phyloP scores from a whole-genome alignment of 768 basidiomycete species.

The Hortiboletus flavorubellus region DNA sequence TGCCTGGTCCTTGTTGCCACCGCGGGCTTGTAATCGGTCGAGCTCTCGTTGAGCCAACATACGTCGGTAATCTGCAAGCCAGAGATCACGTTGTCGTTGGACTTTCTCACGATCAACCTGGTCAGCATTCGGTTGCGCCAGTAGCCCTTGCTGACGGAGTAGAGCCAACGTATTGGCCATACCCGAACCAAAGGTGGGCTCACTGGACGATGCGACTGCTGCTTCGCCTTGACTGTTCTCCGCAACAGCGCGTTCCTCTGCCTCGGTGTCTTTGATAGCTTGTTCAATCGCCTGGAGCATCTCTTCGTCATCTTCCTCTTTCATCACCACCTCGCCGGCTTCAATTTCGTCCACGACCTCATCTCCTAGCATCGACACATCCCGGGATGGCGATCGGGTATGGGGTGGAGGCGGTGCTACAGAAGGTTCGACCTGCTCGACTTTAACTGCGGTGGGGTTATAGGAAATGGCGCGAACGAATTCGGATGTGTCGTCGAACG shows the following conservation, averaged over 20 bases:
- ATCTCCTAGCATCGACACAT: constrained; percentile 61
- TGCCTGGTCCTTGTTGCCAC: constrained; percentile 86
- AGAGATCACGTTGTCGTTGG: constrained; percentile 82
- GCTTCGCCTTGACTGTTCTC: constrained; percentile 31
- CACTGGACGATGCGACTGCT: constrained; percentile 61
- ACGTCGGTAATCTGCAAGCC: constrained; percentile 83
- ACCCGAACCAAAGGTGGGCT: constrained; percentile 78
- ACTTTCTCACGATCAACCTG: constrained; percentile 72
- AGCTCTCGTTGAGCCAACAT: constrained; percentile 75
- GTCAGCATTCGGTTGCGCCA: constrained; percentile 63
- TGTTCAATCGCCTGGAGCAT: constrained; percentile 79
- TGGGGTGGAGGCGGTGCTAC: constrained; percentile 26
- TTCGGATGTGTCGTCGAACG: constrained; percentile 95
- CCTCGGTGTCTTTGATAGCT: constrained; percentile 61
- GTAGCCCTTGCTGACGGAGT: constrained; percentile 87
- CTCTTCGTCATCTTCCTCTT: constrained; percentile 75
- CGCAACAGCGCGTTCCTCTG: constrained; percentile 42
- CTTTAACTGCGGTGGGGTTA: constrained; percentile 53
- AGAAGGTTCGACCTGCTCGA: constrained; percentile 41
- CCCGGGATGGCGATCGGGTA: constrained; percentile 43
- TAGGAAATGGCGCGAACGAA: constrained; percentile 86
- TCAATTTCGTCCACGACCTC: constrained; percentile 71
- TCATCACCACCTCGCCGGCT: constrained; percentile 74
- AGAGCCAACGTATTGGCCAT: constrained; percentile 88
- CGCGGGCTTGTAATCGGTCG: constrained; percentile 72